A percentile compares a stretch with the other conserved stretches of the same genome.
Evolutionary conservation across 176 grass and related monocot genomes (phyloP).

Genomic region (Triticum aestivum): DNA sequence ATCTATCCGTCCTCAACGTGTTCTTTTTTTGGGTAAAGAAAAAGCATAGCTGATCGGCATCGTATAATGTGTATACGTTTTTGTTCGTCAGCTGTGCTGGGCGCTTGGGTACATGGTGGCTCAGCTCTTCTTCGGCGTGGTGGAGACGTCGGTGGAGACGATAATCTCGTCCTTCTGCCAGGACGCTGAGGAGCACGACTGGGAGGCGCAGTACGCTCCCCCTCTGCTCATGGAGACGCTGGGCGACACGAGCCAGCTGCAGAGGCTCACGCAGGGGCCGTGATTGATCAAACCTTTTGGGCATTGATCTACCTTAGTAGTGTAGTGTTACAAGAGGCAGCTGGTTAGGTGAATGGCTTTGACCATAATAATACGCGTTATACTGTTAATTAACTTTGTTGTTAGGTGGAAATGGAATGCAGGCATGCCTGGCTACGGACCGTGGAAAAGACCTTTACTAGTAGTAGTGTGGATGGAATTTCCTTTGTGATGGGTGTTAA

Average conservation of each 20-base stretch:
- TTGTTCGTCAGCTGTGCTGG: slow-evolving; percentile 57
- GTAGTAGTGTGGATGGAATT: no score
- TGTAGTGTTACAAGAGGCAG: background rate
- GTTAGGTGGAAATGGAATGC: no score
- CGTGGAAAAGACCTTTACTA: no score
- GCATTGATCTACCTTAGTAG: background rate
- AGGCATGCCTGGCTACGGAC: no score
- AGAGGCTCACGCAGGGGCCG: slow-evolving; percentile 69
- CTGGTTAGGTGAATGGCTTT: background rate
- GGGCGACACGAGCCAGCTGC: slow-evolving; percentile 58
- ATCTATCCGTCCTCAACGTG: no score
- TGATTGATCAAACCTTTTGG: slow-evolving; percentile 15
- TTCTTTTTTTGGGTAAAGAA: no score
- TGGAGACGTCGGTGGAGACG: slow-evolving; percentile 86
- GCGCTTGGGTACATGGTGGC: slow-evolving; percentile 78
- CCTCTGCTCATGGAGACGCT: slow-evolving; percentile 91
- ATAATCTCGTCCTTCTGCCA: slow-evolving; percentile 94
- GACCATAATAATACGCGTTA: no score
- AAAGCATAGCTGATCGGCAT: no score
- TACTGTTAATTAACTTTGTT: no score
- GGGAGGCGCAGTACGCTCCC: slow-evolving; percentile 72
- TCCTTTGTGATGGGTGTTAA: no score
- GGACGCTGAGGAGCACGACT: slow-evolving; percentile 84
- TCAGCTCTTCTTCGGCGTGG: slow-evolving; percentile 83
- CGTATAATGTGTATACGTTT: no score